phyloP scores from a whole-genome alignment of 2,329 filamentous ascomycete species.

The Fusarium euwallaceae region DNA sequence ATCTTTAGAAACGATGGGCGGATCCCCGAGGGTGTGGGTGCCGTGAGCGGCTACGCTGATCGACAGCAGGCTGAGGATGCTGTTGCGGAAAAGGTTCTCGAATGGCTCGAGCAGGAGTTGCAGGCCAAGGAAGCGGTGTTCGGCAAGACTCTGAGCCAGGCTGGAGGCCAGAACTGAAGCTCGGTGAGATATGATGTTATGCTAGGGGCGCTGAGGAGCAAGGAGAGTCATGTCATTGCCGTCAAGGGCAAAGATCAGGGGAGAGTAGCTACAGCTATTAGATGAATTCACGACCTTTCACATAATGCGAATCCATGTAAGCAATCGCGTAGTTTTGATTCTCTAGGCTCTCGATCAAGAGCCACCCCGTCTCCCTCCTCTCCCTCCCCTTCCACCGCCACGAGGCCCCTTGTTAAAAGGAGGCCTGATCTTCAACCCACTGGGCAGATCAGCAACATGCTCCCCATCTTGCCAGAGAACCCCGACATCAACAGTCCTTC shows the following conservation, averaged over 20 bases:
- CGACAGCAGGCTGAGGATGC: conserved; percentile 53
- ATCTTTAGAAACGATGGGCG: conserved; percentile 49
- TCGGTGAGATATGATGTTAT: neutral
- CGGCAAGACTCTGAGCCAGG: neutral
- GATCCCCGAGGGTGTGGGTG: conserved; percentile 51
- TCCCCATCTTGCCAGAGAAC: conserved; percentile 79
- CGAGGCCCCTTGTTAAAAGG: conserved; percentile 64
- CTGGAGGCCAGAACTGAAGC: neutral
- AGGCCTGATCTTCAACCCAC: conserved; percentile 62
- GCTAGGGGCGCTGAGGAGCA: neutral
- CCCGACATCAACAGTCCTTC: conserved; percentile 69
- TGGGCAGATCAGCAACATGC: conserved; percentile 75
- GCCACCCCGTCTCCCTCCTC: conserved; percentile 46
- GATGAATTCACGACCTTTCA: neutral
- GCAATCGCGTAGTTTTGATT: neutral
- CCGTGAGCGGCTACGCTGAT: conserved; percentile 51
- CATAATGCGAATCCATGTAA: neutral
- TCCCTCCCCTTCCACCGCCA: conserved; percentile 54
- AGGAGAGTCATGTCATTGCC: neutral
- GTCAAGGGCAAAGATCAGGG: neutral
- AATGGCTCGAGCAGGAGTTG: conserved; percentile 50
- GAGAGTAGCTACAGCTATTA: neutral
- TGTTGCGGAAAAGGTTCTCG: conserved; percentile 57
- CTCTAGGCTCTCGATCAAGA: conserved; percentile 4
- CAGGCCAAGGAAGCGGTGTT: conserved; percentile 15